A percentile compares a stretch with the other conserved stretches of the same genome.
phyloP scores from a whole-genome alignment of 2,329 filamentous ascomycete species.

The Helminthosporium solani region DNA sequence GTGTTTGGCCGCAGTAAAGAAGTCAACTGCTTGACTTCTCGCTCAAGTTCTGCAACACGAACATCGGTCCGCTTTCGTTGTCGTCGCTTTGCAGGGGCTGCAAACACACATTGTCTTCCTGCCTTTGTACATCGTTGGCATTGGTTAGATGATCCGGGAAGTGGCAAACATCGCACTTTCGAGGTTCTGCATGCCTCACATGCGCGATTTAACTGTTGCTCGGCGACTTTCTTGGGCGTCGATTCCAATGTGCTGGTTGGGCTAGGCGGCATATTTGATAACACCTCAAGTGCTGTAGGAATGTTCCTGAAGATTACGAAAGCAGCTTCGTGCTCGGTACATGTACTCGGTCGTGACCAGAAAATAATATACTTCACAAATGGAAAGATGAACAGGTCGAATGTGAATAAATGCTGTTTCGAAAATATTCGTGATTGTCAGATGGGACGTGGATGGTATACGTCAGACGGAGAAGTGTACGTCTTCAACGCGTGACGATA shows the following conservation, averaged over 20 bases:
- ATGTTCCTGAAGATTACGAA: too few species aligned
- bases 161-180: slow-evolving; percentile 37
- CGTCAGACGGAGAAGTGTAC: too few species aligned
- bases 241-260: slow-evolving; percentile 3
- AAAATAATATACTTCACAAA: too few species aligned
- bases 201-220: slow-evolving; percentile 37
- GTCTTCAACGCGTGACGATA: too few species aligned
- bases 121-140: slow-evolving; percentile 41
- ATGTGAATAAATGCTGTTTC: too few species aligned
- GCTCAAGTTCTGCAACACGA: slow-evolving; percentile 39
- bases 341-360: too few species aligned
- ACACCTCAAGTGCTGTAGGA: too few species aligned
- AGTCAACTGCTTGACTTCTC: slow-evolving; percentile 39
- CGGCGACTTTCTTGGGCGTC: slow-evolving; percentile 20
- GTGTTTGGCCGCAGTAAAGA: slow-evolving; percentile 28
- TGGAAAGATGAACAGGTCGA: too few species aligned
- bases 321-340: too few species aligned
- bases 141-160: slow-evolving; percentile 27
- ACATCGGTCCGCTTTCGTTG: slow-evolving; percentile 42
- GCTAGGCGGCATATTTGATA: slow-evolving; percentile 8
- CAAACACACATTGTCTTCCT: slow-evolving; percentile 35
- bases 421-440: too few species aligned
- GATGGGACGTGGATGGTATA: too few species aligned
- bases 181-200: slow-evolving; percentile 40
- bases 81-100: slow-evolving; percentile 37